Evolutionary conservation across 2,329 filamentous ascomycete species (phyloP).

Genomic region (Botrytis sinoallii): DNA sequence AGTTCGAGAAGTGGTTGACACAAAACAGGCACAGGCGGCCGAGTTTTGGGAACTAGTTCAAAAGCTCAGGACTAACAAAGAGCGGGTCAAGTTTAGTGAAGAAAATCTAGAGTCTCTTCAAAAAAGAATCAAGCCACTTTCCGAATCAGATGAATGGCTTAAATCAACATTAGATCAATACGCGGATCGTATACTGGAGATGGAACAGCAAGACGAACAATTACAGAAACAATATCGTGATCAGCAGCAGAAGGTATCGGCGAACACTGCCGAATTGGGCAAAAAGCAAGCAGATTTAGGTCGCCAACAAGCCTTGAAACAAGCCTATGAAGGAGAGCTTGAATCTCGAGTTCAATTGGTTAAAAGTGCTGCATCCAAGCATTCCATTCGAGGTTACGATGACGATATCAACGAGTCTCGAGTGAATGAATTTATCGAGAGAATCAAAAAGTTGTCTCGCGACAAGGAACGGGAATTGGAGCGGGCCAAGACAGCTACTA

Average conservation of each 20-base stretch:
- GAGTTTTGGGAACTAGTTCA: slow-evolving; percentile 73
- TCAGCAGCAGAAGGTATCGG: slow-evolving; percentile 51
- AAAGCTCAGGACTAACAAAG: slow-evolving; percentile 70
- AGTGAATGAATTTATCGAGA: slow-evolving; percentile 73
- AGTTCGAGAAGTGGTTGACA: slow-evolving; percentile 50
- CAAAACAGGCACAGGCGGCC: slow-evolving; percentile 70
- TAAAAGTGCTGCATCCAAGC: slow-evolving; percentile 70
- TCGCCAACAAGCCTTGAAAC: slow-evolving; percentile 79
- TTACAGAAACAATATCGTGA: slow-evolving; percentile 64
- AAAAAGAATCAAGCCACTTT: slow-evolving; percentile 69
- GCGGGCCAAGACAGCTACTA: slow-evolving; percentile 67
- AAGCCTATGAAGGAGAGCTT: slow-evolving; percentile 79
- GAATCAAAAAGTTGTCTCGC: slow-evolving; percentile 67
- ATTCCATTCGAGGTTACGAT: slow-evolving; percentile 83
- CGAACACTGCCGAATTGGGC: slow-evolving; percentile 48
- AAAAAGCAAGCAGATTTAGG: slow-evolving; percentile 64
- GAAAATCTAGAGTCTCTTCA: slow-evolving; percentile 71
- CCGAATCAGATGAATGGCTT: slow-evolving; percentile 75
- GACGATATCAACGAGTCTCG: slow-evolving; percentile 70
- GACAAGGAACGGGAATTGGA: slow-evolving; percentile 82
- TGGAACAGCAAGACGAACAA: slow-evolving; percentile 59
- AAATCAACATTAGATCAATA: slow-evolving; percentile 72
- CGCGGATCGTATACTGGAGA: slow-evolving; percentile 67
- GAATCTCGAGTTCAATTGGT: slow-evolving; percentile 69
- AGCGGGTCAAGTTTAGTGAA: slow-evolving; percentile 68